Conservation (phyloP, 2,329 filamentous ascomycete genomes). For the Trichoderma simmonsii region DNA sequence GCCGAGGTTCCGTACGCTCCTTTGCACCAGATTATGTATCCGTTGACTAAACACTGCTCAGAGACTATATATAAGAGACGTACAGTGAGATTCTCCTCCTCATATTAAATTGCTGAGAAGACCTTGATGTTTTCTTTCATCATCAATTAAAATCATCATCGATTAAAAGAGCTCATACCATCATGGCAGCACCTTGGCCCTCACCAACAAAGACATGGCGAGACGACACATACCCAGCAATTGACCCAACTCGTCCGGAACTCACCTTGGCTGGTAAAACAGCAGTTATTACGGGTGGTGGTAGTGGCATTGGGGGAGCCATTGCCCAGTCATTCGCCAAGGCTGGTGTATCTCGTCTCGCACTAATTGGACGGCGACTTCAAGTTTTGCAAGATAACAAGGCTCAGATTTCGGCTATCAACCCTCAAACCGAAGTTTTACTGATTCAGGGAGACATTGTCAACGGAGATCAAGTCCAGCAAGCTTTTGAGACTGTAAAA, state of each 20-base stretch:
- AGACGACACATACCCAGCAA: neutral
- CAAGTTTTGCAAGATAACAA: neutral
- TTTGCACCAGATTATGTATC: neutral
- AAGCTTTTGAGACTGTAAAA: neutral
- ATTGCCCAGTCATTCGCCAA: constrained; percentile 3
- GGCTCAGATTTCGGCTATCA: neutral
- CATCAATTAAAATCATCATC: neutral
- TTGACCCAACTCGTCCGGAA: neutral
- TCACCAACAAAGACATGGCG: neutral
- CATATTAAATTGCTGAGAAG: neutral
- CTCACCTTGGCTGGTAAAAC: neutral
- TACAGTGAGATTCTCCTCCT: neutral
- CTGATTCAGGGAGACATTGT: neutral
- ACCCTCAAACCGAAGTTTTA: neutral
- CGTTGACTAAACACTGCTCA: neutral
- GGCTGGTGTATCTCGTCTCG: neutral
- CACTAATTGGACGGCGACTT: neutral
- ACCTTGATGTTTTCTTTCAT: neutral
- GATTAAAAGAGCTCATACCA: neutral
- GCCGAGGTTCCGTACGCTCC: neutral
- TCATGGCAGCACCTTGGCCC: neutral
- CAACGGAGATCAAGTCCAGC: neutral
- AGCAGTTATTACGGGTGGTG: neutral
- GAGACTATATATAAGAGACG: neutral
- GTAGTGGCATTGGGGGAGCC: neutral